These are phyloP conservation scores for Fomitopsis pulvina DNA, from an alignment of 768 basidiomycete species.

Conservation along the genomic window DNA sequence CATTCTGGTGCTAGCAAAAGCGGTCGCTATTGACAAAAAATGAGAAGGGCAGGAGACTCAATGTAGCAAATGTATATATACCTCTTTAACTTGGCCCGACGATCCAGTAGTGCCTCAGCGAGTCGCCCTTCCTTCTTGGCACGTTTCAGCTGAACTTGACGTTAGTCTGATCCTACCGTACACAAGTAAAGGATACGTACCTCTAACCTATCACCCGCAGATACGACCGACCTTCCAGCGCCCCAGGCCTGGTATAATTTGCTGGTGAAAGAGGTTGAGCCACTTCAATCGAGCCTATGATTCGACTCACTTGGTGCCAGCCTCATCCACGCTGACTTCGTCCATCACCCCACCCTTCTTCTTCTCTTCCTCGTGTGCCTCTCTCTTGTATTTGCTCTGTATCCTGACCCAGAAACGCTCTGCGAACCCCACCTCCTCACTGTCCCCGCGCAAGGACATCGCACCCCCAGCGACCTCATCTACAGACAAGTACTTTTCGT, in stretches of 20 bases:
- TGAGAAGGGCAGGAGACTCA: not conserved
- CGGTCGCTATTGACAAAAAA: constrained; percentile 3
- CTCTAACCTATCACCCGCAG: constrained; percentile 65
- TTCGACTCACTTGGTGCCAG: constrained; percentile 60
- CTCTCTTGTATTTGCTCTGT: constrained; percentile 83
- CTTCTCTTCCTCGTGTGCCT: constrained; percentile 57
- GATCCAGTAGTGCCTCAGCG: constrained; percentile 73
- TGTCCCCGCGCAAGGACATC: constrained; percentile 75
- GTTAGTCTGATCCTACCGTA: constrained; percentile 3
- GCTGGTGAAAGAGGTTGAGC: constrained; percentile 30
- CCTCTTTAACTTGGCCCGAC: constrained; percentile 83
- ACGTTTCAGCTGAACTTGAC: constrained; percentile 52
- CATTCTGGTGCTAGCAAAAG: no score
- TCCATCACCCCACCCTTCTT: constrained; percentile 35
- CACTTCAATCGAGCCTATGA: not conserved
- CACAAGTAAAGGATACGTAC: constrained; percentile 30
- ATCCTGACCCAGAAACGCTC: constrained; percentile 89
- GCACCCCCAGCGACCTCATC: constrained; percentile 85
- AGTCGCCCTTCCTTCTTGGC: constrained; percentile 77
- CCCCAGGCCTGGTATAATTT: constrained; percentile 81
- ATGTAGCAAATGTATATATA: constrained; percentile 13
- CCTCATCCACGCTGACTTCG: constrained; percentile 53
- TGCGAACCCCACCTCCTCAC: constrained; percentile 76
- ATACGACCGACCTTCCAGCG: constrained; percentile 66
- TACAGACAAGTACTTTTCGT: constrained; percentile 80